phyloP scores from a whole-genome alignment of 768 basidiomycete genomes.

The Kwoniella dendrophila region DNA sequence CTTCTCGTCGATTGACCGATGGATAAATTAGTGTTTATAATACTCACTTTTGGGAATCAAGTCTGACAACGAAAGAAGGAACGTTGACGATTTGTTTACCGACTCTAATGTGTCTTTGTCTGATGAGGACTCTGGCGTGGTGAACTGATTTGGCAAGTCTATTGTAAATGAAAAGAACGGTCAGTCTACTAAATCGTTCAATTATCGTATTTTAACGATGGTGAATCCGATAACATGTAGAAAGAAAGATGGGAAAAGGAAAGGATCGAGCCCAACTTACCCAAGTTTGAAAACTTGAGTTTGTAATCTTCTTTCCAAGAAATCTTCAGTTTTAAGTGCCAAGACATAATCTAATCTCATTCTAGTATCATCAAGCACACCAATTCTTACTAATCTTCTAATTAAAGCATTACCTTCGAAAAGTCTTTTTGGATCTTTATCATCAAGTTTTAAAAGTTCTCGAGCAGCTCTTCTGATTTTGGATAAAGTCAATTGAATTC shows the following conservation, averaged over 20 bases:
- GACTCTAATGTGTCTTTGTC: constrained; percentile 99
- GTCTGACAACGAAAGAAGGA: constrained; percentile 96
- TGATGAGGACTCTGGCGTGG: constrained; percentile 96
- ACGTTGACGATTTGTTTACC: constrained; percentile 99
- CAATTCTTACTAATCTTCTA: constrained; percentile 88
- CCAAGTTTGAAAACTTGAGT: constrained; percentile 99
- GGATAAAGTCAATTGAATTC: constrained; percentile 94
- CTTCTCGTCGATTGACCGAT: too few relatives aligned
- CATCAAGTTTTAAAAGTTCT: constrained; percentile 99
- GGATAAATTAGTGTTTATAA: too few relatives aligned
- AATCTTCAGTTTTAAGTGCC: constrained; percentile 98
- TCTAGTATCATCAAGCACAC: constrained; percentile 97
- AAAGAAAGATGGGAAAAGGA: neutral
- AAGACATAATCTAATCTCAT: constrained; percentile 99
- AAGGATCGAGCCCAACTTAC: constrained; percentile 27
- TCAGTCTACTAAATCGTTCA: neutral
- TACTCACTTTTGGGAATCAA: constrained; percentile 90
- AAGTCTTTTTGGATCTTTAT: constrained; percentile 98
- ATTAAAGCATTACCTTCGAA: constrained; percentile 75
- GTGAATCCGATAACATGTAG: neutral
- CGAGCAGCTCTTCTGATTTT: constrained; percentile 99
- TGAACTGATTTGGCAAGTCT: constrained; percentile 96
- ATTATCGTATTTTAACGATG: neutral
- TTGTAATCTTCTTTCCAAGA: constrained; percentile 98
- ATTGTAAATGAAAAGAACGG: neutral